These are phyloP conservation scores for Chamaecyparis obtusa DNA, from an alignment of 75 land plant species.

Conservation along the genomic window DNA sequence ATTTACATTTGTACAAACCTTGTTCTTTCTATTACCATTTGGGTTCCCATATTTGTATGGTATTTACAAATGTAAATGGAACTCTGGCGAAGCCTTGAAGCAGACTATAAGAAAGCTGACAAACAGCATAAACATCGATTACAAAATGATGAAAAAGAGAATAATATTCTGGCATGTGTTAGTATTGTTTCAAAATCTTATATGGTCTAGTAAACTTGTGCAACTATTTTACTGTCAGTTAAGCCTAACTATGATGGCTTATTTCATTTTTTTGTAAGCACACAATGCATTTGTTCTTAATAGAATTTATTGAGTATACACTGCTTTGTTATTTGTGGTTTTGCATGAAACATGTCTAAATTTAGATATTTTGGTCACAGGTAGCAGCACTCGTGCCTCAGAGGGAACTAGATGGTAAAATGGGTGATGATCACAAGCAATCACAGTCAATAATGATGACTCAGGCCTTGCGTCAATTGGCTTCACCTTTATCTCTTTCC, in stretches of 20 bases:
- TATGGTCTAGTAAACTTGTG: background rate
- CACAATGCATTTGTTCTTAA: background rate
- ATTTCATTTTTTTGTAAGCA: background rate
- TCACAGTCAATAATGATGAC: constrained; percentile 98
- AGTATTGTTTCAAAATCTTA: background rate
- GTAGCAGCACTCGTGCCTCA: constrained; percentile 96
- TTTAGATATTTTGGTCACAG: constrained; percentile 22
- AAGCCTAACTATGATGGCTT: background rate
- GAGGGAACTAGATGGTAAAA: constrained; percentile 96
- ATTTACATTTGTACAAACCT: background rate
- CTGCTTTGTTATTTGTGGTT: background rate
- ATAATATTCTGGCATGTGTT: background rate
- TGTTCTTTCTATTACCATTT: background rate
- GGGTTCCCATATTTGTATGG: background rate
- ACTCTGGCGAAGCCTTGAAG: background rate
- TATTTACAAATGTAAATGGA: background rate
- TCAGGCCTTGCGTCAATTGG: constrained; percentile 91
- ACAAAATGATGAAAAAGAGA: background rate
- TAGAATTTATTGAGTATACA: background rate
- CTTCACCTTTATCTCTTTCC: constrained; percentile 82
- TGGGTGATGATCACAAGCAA: constrained; percentile 97
- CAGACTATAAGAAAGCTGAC: background rate
- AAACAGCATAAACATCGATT: background rate
- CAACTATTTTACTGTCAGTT: background rate
- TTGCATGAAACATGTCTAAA: background rate